Conservation (phyloP, 169 alveolate genomes). For the Plasmodium ovale region DNA sequence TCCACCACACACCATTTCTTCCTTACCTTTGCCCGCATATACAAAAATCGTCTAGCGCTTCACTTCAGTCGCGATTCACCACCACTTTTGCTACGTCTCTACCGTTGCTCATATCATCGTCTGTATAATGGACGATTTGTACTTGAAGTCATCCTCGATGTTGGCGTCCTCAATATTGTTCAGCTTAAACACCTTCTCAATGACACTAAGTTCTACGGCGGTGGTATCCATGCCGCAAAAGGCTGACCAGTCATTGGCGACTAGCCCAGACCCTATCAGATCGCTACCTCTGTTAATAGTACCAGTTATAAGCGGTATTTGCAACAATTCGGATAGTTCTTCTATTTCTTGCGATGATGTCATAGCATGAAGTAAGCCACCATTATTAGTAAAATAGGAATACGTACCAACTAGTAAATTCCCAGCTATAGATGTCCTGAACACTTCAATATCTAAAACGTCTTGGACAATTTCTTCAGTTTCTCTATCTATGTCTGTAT, state of each 20-base stretch:
- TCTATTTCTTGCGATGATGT: constrained; percentile 98
- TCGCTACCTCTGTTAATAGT: constrained; percentile 99
- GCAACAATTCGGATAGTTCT: constrained; percentile 95
- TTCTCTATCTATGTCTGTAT: constrained; percentile 98
- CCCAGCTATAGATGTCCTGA: constrained; percentile 99
- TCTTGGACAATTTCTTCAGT: constrained; percentile 99
- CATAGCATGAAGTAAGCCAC: constrained; percentile 97
- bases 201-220: constrained; percentile 96
- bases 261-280: constrained; percentile 93
- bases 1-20: too few species aligned
- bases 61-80: too few species aligned
- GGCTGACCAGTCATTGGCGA: constrained; percentile 99
- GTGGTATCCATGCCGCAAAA: constrained; percentile 99
- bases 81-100: too few species aligned
- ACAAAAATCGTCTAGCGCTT: too few species aligned
- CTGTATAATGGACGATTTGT: constrained; percentile 60
- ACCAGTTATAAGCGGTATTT: constrained; percentile 98
- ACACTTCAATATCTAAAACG: constrained; percentile 97
- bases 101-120: constrained; percentile 44
- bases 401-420: constrained; percentile 98
- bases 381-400: constrained; percentile 95
- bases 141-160: constrained; percentile 27
- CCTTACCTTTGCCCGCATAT: too few species aligned
- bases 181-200: constrained; percentile 95
- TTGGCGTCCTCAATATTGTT: constrained; percentile 79